Base-by-base conservation (phyloP, 352 stramenopile species). In the Thraustochytrium sp. region DNA sequence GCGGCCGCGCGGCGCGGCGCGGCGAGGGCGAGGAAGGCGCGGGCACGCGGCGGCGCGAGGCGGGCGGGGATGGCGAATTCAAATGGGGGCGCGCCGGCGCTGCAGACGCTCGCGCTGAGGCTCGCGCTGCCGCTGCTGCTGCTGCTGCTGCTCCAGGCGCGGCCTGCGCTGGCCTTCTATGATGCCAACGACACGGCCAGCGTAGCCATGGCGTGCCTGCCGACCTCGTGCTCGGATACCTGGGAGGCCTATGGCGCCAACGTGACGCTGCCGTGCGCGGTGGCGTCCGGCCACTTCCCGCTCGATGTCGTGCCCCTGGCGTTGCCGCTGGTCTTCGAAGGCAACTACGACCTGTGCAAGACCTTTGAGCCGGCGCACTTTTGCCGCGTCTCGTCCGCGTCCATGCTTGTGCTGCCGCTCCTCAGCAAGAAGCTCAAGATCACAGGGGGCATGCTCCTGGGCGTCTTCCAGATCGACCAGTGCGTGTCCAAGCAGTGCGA, bases 281-380 rank as follows among this genome's bases (percentile, higher is more conserved):
- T 53, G 37, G 68, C 68, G 8, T 80, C 68, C 9, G 68, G 68
- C n/a, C 68, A 80, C 49, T 34, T 80, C 5, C 68, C 68, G 11
- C 18, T 80, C 16, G 68, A 23, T 26, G 44, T 37, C 9, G n/a
- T 53, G 0, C 54, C 72, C 0, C 36, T 84, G 9, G 34, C 31
- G 23, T 3, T 84, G 42, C 75, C 75, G 29, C n/a, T 84, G 75
- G 0, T 84, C 26, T 84, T 46, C 61, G 36, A 84, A 13, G 75
- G 75, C 21, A 84, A 84, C 40, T 84, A 84, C 40, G 75, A 84
- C 51, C 44, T 84, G 26, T 84, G 75, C 61, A n/a, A 40, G 2
- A 84, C 75, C 38, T 84, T 84, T 84, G 63, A 61, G 1, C 26
- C 74, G 16, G 75, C 75, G 38, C 75, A 84, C 46, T 84, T 83